phyloP scores from a whole-genome alignment of 768 basidiomycete species.

The Termitomyces sp. region DNA sequence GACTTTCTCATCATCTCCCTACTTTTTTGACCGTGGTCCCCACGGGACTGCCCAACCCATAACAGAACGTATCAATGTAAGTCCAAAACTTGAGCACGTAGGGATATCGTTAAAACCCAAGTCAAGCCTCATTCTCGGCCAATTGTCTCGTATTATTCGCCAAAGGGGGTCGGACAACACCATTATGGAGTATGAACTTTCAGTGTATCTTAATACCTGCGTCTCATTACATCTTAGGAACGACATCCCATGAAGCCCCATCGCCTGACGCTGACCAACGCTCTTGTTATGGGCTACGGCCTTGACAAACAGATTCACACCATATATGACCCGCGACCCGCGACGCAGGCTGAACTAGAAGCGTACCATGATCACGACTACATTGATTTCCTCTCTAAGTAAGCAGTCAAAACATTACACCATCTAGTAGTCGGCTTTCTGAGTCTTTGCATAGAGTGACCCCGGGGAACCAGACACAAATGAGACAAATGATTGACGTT shows the following conservation, averaged over 20 bases:
- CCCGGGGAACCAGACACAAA: slow-evolving; percentile 65
- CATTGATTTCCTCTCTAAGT: slow-evolving; percentile 93
- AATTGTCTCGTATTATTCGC: slow-evolving; percentile 95
- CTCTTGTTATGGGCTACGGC: slow-evolving; percentile 94
- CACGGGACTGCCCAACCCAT: slow-evolving; percentile 77
- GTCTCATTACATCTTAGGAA: slow-evolving; percentile 53
- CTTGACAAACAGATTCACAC: slow-evolving; percentile 93
- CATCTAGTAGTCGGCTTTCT: neutral
- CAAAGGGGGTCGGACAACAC: slow-evolving; percentile 89
- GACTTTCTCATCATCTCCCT: slow-evolving; percentile 72
- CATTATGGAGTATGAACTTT: slow-evolving; percentile 83
- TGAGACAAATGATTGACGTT: slow-evolving; percentile 74
- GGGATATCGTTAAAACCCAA: neutral
- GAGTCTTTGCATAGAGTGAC: slow-evolving; percentile 61
- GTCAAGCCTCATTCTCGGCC: slow-evolving; percentile 76
- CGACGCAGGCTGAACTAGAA: slow-evolving; percentile 87
- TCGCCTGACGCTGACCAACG: slow-evolving; percentile 92
- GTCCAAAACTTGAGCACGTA: slow-evolving; percentile 21
- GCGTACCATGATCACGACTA: slow-evolving; percentile 95
- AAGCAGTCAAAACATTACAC: slow-evolving; percentile 21
- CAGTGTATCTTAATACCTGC: too few relatives aligned
- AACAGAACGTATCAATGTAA: slow-evolving; percentile 74
- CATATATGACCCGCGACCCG: slow-evolving; percentile 85
- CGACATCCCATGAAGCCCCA: slow-evolving; percentile 99
- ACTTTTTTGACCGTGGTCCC: slow-evolving; percentile 73